Base-by-base conservation (phyloP, 495 filamentous ascomycete species). In the Xylaria acuta region DNA sequence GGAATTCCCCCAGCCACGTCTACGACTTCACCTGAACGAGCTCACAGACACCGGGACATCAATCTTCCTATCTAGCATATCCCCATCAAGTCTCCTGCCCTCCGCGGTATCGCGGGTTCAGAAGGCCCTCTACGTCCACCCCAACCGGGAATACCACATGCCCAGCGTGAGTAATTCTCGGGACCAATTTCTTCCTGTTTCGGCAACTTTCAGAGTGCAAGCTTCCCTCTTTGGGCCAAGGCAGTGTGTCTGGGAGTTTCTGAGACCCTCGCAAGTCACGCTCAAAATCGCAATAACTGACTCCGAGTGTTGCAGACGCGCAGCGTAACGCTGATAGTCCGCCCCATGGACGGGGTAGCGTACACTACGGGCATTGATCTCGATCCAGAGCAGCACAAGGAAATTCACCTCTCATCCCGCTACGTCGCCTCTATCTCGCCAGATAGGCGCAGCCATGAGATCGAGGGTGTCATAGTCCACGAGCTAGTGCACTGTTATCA, bases 401-500 rank as follows among this genome's bases (percentile, higher is more conserved):
- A 97, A 77, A 97, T 99, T 70, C 94, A 97, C 82, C 87, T 98
- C 83, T 92, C 89, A 5, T 88, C 94, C 14, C 82, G 87, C 65
- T 97, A 97, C 82, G 90, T 98, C 75, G 73, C 80, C 18, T 78
- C 81, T 68, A 79, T 83, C 69, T 81, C 84, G 3, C 1, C 76
- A 0, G 65, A 80, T 2, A 84, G 84, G 16, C 80, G 79, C 18
- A 59, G 80, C n/a, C 75, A 87, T 41, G 96, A 99, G 82, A 90
- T 98, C 69, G 81, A 86, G 14, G 96, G 96, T 49, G 94, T 99
- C 3, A 76, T 99, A 11, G 89, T 90, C 0, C 96, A 99, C 80
- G 96, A 99, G 82, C 91, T 98, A 73, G 96, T 98, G 14, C 96
- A 99, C 79, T 98, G 95, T 83, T 97, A 92, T 82, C 96, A 99